Base-by-base conservation (phyloP, 805 yeast species). In the Martiniozyma abietophila region DNA sequence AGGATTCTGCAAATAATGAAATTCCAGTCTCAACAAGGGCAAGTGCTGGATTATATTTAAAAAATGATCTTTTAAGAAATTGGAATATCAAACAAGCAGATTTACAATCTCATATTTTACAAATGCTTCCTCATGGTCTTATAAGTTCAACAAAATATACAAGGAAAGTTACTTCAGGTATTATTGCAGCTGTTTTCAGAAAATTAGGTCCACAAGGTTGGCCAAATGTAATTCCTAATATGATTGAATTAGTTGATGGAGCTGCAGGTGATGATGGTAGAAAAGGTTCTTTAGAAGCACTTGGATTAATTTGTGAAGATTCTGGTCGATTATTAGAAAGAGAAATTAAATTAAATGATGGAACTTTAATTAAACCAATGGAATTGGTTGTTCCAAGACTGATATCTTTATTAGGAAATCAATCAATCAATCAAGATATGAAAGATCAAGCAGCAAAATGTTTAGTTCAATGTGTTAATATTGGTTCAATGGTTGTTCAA, bases 241-340 rank as follows among this genome's bases (percentile, higher is more conserved):
- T 89, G 31, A 56, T 88, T 44, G 71, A 70, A 33, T 58, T 86
- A 50, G 69, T 81, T 5, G 65, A 67, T 26, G 54, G 65, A 35
- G 55, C 59, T 6, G 67, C 65, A 9, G 65, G 71, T 19, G 50
- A 62, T 0, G 49, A 46, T 29, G 61, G 72, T 4, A 76, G 72
- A 50, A 85, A 78, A 46, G 88, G 92, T 27, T 82, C 94, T 1
- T 71, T 84, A 56, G 68, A 80, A 43, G 88, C 96, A 0, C 62
- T 92, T 40, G 67, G 80, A 25, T 85, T 88, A 54, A 80, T 92
- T 32, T 84, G 95, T 63, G 98, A 92, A 54, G 98, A 92, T 58
- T 74, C 83, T 18, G 74, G 76, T 7, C 61, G 63, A 29, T 58
- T 69, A 24, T 67, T 92, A 39, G 86, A 83, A 50, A 56, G 65